phyloP scores from a whole-genome alignment of 73 alveolate genomes.

The Tetrahymena elliotti region DNA sequence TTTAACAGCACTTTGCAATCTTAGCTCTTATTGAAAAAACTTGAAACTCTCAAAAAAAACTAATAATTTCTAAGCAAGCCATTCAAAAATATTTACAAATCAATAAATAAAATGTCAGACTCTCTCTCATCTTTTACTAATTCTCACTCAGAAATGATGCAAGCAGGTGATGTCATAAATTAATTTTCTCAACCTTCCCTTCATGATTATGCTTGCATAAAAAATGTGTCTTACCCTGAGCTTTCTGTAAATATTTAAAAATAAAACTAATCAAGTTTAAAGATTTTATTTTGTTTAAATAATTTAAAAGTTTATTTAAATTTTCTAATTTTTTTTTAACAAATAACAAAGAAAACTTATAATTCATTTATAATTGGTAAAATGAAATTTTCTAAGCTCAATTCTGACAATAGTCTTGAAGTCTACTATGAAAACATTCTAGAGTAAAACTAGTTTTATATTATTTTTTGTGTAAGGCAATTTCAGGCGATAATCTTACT shows the following conservation, averaged over 20 bases:
- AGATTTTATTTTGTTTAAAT: too few relatives aligned
- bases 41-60: too few relatives aligned
- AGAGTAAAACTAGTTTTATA: neutral
- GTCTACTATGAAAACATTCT: neutral
- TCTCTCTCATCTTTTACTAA: neutral
- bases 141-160: neutral
- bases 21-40: neutral
- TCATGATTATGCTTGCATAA: neutral
- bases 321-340: too few relatives aligned
- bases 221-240: neutral
- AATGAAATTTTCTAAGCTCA: neutral
- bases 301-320: too few relatives aligned
- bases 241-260: neutral
- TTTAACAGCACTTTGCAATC: neutral
- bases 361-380: neutral
- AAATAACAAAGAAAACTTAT: neutral
- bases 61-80: neutral
- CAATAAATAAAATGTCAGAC: neutral
- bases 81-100: neutral
- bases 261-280: too few relatives aligned
- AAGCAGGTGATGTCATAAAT: neutral
- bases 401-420: neutral
- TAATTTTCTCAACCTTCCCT: neutral
- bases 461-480: neutral
- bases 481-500: neutral